phyloP scores from a whole-genome alignment of 352 stramenopile species.

The Pythium aristosporum region DNA sequence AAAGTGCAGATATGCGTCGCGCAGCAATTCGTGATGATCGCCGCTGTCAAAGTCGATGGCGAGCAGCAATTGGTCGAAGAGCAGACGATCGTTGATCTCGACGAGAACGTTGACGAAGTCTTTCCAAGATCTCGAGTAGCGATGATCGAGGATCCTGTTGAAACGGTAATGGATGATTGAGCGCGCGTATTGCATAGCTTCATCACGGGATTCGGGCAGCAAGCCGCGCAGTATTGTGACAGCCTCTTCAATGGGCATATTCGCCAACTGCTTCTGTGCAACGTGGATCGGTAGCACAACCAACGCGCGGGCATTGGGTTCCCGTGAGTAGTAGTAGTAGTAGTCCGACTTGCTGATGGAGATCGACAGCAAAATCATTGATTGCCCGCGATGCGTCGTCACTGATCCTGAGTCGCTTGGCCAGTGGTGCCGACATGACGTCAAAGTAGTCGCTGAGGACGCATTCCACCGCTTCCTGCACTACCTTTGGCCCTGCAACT shows the following conservation, averaged over 20 bases:
- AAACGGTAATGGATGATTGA: background rate
- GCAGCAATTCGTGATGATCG: background rate
- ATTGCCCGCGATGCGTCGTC: background rate
- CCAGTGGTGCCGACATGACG: background rate
- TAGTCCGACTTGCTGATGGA: too few relatives aligned
- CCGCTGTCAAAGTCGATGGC: background rate
- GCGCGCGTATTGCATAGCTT: background rate
- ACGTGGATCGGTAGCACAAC: background rate
- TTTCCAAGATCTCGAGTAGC: background rate
- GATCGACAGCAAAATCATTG: background rate
- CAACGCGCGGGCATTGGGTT: background rate
- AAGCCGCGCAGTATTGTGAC: background rate
- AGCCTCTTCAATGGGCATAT: background rate
- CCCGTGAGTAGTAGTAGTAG: too few relatives aligned
- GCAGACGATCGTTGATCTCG: background rate
- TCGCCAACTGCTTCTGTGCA: background rate
- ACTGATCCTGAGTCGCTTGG: slow-evolving; percentile 2
- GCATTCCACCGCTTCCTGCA: background rate
- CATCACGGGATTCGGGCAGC: background rate
- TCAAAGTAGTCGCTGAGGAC: background rate
- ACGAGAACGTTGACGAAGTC: background rate
- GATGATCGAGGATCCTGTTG: background rate
- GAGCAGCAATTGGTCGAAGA: background rate
- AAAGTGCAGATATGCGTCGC: background rate
- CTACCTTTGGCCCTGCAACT: background rate